Evolutionary conservation across 202 grass and related monocot species (phyloP).

Genomic region (Setaria italica): DNA sequence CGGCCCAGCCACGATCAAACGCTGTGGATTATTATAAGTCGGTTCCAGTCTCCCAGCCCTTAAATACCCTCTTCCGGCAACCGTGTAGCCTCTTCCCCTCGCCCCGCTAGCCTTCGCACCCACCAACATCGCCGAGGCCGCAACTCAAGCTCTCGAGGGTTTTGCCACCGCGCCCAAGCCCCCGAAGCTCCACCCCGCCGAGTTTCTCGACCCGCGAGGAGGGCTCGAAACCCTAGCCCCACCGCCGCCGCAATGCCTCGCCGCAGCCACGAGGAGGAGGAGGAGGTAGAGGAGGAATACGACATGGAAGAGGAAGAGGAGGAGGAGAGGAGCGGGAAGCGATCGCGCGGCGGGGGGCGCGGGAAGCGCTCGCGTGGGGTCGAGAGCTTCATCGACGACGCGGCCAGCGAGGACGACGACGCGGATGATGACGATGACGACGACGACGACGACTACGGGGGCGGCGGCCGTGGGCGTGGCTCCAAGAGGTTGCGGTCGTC

Average conservation of each 20-base stretch:
- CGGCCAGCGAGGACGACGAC: conserved; percentile 68
- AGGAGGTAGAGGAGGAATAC: conserved; percentile 48
- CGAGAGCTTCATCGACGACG: conserved; percentile 72
- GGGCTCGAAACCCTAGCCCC: conserved; percentile 44
- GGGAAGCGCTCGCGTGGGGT: conserved; percentile 30
- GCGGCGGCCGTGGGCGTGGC: conserved; percentile 21
- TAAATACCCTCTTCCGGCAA: conserved; percentile 31
- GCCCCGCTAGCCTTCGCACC: neutral
- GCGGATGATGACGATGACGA: conserved; percentile 56
- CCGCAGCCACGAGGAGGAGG: conserved; percentile 45
- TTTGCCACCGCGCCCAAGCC: neutral
- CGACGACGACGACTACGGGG: conserved; percentile 10
- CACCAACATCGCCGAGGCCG: conserved; percentile 1
- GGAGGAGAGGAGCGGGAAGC: conserved; percentile 41
- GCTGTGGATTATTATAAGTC: neutral
- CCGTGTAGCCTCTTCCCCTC: neutral
- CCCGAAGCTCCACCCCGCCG: neutral
- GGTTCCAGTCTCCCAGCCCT: neutral
- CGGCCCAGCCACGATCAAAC: neutral
- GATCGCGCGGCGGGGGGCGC: conserved; percentile 42
- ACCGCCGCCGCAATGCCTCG: conserved; percentile 57
- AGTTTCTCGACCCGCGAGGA: neutral
- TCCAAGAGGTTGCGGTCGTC: conserved; percentile 29
- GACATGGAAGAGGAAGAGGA: conserved; percentile 47
- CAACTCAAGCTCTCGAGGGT: conserved; percentile 1